Conservation (phyloP, 2,329 filamentous ascomycete genomes). For the Hawksworthiomyces lignivorus region DNA sequence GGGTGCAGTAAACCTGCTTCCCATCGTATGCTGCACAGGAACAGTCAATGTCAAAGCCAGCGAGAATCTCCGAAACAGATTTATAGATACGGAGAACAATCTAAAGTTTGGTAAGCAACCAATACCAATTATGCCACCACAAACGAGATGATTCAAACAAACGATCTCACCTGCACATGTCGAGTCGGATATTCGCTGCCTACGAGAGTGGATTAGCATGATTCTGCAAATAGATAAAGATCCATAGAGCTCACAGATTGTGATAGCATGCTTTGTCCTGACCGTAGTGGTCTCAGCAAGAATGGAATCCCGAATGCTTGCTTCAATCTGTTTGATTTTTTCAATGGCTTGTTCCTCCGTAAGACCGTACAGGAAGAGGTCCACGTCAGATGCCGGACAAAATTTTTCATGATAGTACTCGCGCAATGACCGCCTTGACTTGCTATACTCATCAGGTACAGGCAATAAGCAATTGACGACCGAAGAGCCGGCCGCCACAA, state of each 20-base stretch:
- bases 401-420: constrained; percentile 77
- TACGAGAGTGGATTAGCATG: constrained; percentile 10
- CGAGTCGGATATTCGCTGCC: constrained; percentile 75
- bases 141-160: neutral
- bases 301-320: constrained; percentile 65
- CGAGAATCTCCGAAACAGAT: constrained; percentile 74
- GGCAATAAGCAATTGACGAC: constrained; percentile 73
- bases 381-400: constrained; percentile 77
- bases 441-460: constrained; percentile 53
- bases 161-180: constrained; percentile 53
- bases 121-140: too few species aligned
- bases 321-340: constrained; percentile 79
- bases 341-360: constrained; percentile 69
- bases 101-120: constrained; percentile 29
- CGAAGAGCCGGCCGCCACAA: constrained; percentile 73
- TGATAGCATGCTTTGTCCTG: constrained; percentile 79
- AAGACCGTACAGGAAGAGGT: constrained; percentile 77
- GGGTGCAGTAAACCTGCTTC: constrained; percentile 69
- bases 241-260: constrained; percentile 46
- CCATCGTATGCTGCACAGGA: constrained; percentile 77
- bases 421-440: constrained; percentile 55
- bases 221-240: neutral
- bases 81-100: constrained; percentile 83
- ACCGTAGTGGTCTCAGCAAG: constrained; percentile 78
- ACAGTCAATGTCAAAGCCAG: constrained; percentile 83